phyloP scores from a whole-genome alignment of 345 rosid species.

The Eucalyptus brandiana region DNA sequence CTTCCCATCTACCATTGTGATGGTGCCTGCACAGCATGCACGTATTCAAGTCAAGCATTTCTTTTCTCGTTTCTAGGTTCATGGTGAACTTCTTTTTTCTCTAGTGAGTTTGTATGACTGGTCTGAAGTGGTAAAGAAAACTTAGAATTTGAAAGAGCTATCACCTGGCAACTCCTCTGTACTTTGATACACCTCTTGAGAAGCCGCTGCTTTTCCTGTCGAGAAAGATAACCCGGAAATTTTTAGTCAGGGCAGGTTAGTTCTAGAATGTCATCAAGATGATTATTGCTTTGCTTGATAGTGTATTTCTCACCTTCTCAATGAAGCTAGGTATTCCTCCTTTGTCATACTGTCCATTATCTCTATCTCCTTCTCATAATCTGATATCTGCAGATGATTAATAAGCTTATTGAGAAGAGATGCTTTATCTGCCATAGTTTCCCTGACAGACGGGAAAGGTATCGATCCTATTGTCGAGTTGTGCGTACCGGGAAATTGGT shows the following conservation, averaged over 20 bases:
- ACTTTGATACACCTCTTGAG: constrained; percentile 64
- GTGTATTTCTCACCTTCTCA: constrained; percentile 28
- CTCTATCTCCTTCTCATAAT: constrained; percentile 44
- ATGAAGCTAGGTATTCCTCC: constrained; percentile 52
- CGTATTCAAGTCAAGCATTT: neutral
- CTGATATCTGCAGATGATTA: constrained; percentile 17
- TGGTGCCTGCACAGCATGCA: constrained; percentile 33
- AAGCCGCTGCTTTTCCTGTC: constrained; percentile 60
- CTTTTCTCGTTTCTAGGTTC: neutral
- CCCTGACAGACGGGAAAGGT: neutral
- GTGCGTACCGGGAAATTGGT: constrained; percentile 41
- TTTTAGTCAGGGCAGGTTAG: neutral
- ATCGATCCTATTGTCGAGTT: neutral
- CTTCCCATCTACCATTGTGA: constrained; percentile 76
- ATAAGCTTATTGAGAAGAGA: neutral
- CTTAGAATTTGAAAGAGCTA: neutral
- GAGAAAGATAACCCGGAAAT: neutral
- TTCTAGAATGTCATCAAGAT: neutral
- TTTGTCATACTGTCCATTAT: constrained; percentile 44
- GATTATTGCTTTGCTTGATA: neutral
- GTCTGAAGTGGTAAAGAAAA: neutral
- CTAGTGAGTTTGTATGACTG: neutral
- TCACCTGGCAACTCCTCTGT: constrained; percentile 66
- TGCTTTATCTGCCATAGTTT: neutral
- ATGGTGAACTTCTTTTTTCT: neutral